A percentile compares a stretch with the other conserved stretches of the same genome.
Evolutionary conservation across 305 asterid genomes (phyloP).

Genomic region (Fraxinus nigra): DNA sequence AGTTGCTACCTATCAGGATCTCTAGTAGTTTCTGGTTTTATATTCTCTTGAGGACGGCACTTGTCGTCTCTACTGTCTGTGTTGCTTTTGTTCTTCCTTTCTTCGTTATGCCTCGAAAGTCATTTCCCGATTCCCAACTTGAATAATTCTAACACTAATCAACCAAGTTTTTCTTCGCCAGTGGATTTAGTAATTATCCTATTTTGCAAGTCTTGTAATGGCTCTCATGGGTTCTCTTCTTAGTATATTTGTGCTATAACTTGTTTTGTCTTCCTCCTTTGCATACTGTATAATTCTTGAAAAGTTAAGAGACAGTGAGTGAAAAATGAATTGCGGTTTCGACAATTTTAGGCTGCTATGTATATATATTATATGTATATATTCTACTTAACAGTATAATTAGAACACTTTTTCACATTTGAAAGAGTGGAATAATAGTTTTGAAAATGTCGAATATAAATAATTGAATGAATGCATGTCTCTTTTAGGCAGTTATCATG

Average conservation of each 20-base stretch:
- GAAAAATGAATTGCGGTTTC: slow-evolving; percentile 8
- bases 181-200: neutral
- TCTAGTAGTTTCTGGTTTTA: slow-evolving; percentile 42
- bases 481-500: slow-evolving; percentile 45
- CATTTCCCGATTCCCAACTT: neutral
- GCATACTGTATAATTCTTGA: neutral
- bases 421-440: neutral
- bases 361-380: neutral
- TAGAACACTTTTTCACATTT: slow-evolving; percentile 11
- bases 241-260: slow-evolving; percentile 54
- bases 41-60: slow-evolving; percentile 46
- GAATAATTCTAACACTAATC: neutral
- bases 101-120: slow-evolving; percentile 36
- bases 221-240: slow-evolving; percentile 64
- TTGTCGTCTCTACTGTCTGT: slow-evolving; percentile 49
- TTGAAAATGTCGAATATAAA: neutral
- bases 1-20: slow-evolving; percentile 42
- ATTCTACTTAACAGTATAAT: neutral
- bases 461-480: neutral
- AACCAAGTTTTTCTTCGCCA: neutral
- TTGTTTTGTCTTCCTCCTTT: neutral
- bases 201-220: slow-evolving; percentile 61
- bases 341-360: slow-evolving; percentile 10
- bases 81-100: slow-evolving; percentile 56
- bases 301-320: neutral